These are phyloP conservation scores for Syzygium aromaticum DNA, from an alignment of 345 rosid species.

Conservation along the genomic window DNA sequence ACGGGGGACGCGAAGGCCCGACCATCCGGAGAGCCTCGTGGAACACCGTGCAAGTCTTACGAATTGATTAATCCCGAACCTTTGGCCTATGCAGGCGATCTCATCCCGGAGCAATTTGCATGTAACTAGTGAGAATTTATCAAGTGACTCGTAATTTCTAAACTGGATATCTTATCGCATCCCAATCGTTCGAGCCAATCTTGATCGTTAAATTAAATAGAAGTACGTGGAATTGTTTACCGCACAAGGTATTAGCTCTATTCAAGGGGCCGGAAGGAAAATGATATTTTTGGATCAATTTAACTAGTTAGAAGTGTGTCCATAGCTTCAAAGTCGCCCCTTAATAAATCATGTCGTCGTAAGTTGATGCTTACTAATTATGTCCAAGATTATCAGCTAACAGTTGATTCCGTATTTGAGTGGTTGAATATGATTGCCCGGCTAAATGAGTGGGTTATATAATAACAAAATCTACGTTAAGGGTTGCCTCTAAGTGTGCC, in stretches of 20 bases:
- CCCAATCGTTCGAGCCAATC: too few species aligned
- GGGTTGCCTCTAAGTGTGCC: too few species aligned
- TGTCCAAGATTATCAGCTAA: neutral
- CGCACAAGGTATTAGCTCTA: neutral
- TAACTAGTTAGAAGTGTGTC: accelerated
- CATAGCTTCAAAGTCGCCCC: accelerated
- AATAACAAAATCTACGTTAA: too few species aligned
- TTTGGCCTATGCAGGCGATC: accelerated
- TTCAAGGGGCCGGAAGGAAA: accelerated
- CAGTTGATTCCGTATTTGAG: too few species aligned
- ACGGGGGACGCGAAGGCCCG: neutral
- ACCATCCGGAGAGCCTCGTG: neutral
- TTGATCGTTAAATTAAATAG: too few species aligned
- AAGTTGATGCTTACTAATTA: neutral
- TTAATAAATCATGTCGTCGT: accelerated
- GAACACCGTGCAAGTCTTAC: neutral
- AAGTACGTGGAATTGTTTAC: neutral
- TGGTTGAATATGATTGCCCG: too few species aligned
- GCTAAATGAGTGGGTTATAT: too few species aligned
- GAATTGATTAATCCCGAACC: neutral
- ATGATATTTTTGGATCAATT: neutral
- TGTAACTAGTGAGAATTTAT: neutral
- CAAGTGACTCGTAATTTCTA: too few species aligned
- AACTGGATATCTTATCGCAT: too few species aligned
- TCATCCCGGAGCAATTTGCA: neutral